A percentile compares a stretch with the other conserved stretches of the same genome.
Evolutionary conservation across 139 green algal genomes (phyloP).

Genomic region (Pseudopediastrum boryanum): DNA sequence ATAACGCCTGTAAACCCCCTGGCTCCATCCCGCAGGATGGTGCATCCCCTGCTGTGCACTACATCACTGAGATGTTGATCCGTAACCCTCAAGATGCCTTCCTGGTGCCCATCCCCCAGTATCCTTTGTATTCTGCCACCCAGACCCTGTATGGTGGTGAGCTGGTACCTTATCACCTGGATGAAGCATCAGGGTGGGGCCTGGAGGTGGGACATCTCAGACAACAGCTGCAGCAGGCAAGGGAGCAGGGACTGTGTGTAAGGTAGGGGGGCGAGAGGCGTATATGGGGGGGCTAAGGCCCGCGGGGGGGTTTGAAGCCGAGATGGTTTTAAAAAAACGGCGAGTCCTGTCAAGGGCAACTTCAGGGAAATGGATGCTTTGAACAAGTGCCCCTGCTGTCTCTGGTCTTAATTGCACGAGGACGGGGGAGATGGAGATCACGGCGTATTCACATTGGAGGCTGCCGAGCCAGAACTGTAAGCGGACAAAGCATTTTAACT

Average conservation of each 20-base stretch:
- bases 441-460: too few species aligned
- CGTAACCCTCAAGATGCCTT: conserved; percentile 67
- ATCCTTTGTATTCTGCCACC: conserved; percentile 83
- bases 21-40: conserved; percentile 55
- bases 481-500: too few species aligned
- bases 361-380: too few species aligned
- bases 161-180: conserved; percentile 90
- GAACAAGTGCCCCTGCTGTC: too few species aligned
- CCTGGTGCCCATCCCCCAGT: conserved; percentile 89
- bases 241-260: conserved; percentile 18
- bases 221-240: conserved; percentile 31
- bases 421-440: too few species aligned
- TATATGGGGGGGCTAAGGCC: too few species aligned
- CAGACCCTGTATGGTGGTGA: conserved; percentile 85
- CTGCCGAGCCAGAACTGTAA: too few species aligned
- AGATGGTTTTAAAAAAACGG: too few species aligned
- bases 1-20: neutral
- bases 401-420: too few species aligned
- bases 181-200: conserved; percentile 83
- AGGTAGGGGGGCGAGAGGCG: too few species aligned
- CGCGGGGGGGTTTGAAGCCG: too few species aligned
- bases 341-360: too few species aligned
- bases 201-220: conserved; percentile 68
- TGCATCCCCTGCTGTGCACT: conserved; percentile 77
- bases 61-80: conserved; percentile 74